These are phyloP conservation scores for Sporothrix pseudoabietina DNA, from an alignment of 2,329 filamentous ascomycete genomes.

Conservation along the genomic window DNA sequence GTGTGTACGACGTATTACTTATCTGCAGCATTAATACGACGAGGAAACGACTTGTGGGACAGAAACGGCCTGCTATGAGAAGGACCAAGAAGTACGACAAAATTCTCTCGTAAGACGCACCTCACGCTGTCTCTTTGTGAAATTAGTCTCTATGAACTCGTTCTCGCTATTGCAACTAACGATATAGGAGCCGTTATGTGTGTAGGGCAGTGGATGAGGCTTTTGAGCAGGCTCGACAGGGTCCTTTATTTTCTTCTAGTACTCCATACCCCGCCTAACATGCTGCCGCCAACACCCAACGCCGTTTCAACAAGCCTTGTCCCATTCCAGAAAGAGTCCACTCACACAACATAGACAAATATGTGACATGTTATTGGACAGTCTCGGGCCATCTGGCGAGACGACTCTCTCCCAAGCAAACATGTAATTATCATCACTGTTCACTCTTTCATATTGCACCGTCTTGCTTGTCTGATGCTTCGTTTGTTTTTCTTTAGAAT, in stretches of 20 bases:
- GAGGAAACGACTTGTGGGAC: neutral
- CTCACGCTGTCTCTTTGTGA: neutral
- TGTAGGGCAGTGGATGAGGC: neutral
- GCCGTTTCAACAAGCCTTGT: neutral
- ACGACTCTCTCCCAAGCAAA: neutral
- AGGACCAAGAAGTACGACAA: neutral
- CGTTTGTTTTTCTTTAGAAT: neutral
- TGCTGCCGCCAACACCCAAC: neutral
- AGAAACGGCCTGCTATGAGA: neutral
- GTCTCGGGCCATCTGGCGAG: too few species aligned
- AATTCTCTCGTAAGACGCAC: neutral
- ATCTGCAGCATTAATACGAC: neutral
- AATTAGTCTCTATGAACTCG: too few species aligned
- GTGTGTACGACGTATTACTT: neutral
- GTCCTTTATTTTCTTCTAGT: neutral
- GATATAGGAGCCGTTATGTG: neutral
- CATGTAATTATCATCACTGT: neutral
- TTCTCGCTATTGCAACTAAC: neutral
- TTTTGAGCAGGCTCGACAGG: neutral
- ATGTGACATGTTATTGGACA: neutral
- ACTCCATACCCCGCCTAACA: neutral
- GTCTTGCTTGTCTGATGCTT: neutral
- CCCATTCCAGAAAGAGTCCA: neutral
- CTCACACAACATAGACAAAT: constrained; percentile 1
- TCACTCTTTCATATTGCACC: neutral